phyloP scores from a whole-genome alignment of 352 stramenopile species.

The Phytophthora sojae region DNA sequence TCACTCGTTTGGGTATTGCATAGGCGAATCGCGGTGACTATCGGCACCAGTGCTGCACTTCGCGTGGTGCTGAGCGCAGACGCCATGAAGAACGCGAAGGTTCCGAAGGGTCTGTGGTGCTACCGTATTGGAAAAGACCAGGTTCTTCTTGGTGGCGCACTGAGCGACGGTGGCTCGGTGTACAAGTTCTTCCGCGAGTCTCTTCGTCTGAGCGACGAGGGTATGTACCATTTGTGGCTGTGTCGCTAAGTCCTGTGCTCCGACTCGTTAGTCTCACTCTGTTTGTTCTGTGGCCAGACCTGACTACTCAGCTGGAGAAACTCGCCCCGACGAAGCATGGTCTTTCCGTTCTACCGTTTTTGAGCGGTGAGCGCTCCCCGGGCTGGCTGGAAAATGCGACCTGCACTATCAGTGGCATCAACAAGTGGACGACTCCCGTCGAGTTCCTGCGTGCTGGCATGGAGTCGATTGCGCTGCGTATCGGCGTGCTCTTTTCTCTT shows the following conservation, averaged over 20 bases:
- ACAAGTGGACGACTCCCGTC: conserved; percentile 88
- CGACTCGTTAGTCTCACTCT: neutral
- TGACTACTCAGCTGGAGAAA: conserved; percentile 48
- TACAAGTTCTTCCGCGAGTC: conserved; percentile 91
- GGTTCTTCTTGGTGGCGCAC: conserved; percentile 92
- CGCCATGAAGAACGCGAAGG: conserved; percentile 60
- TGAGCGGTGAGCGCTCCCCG: conserved; percentile 94
- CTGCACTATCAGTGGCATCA: conserved; percentile 93
- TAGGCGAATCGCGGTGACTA: conserved; percentile 92
- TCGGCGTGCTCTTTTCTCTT: conserved; percentile 86
- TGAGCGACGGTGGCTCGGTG: conserved; percentile 97
- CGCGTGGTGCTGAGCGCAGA: conserved; percentile 83
- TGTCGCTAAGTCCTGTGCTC: neutral
- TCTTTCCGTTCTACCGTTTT: conserved; percentile 92
- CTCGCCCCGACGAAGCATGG: conserved; percentile 68
- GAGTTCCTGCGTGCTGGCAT: conserved; percentile 91
- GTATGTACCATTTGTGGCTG: conserved; percentile 27
- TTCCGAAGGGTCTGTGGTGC: conserved; percentile 94
- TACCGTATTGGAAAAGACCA: conserved; percentile 91
- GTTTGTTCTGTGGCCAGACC: conserved; percentile 16
- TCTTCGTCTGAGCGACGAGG: conserved; percentile 62
- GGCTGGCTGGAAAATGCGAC: conserved; percentile 92
- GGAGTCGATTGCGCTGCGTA: conserved; percentile 92
- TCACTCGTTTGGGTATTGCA: conserved; percentile 10
- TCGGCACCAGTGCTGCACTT: conserved; percentile 95